A percentile compares a stretch with the other conserved stretches of the same genome.
phyloP scores from a whole-genome alignment of 495 filamentous ascomycete genomes.

The Trichoderma reesei region DNA sequence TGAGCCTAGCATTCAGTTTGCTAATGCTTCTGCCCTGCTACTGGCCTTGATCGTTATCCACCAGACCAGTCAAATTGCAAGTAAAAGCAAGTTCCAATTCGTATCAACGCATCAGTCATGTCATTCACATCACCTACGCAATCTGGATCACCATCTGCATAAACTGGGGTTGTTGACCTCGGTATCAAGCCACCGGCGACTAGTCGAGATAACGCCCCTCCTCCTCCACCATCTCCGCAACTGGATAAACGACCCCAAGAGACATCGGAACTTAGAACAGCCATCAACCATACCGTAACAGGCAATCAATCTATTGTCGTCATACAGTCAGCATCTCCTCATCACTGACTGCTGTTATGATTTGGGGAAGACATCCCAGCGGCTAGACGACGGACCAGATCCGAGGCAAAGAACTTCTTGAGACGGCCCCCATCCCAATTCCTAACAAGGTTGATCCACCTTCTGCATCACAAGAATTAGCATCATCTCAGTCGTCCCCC shows the following conservation, averaged over 20 bases:
- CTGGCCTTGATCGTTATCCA: no score
- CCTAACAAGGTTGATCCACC: no score
- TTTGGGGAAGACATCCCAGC: neutral
- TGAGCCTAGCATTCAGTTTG: no score
- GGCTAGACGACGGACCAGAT: neutral
- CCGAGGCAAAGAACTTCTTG: no score
- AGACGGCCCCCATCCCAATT: neutral
- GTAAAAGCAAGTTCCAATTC: neutral
- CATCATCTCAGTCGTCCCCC: neutral
- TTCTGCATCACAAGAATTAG: no score
- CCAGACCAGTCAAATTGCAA: neutral
- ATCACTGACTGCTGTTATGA: neutral
- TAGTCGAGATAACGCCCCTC: neutral
- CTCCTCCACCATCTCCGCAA: neutral
- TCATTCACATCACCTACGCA: neutral
- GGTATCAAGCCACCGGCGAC: neutral
- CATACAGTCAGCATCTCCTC: neutral
- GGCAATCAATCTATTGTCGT: neutral
- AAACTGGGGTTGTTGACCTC: neutral
- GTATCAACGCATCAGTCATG: neutral
- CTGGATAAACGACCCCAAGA: neutral
- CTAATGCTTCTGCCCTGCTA: no score
- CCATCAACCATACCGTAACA: neutral
- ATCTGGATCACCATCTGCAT: neutral
- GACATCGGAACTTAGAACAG: neutral